phyloP scores from a whole-genome alignment of 2,329 filamentous ascomycete genomes.

The Decorospora gaudefroyi region DNA sequence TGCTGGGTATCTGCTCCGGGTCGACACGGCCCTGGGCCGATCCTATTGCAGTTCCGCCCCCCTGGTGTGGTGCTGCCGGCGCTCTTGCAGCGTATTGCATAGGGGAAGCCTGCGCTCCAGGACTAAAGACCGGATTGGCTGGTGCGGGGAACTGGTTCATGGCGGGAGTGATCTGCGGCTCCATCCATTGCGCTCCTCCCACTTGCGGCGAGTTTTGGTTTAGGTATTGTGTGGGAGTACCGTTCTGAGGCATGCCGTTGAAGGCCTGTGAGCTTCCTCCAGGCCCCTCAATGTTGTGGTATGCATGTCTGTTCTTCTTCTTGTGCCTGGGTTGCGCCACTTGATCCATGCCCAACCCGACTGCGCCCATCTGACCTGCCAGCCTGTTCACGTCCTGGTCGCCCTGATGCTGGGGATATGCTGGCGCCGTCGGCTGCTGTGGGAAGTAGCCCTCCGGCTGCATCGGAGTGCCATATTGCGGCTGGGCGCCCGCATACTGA shows the following conservation, averaged over 20 bases:
- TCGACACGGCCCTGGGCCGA: slow-evolving; percentile 77
- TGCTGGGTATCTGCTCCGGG: slow-evolving; percentile 88
- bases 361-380: slow-evolving; percentile 35
- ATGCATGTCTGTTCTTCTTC: slow-evolving; percentile 95
- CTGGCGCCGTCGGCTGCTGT: slow-evolving; percentile 37
- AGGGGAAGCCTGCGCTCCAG: slow-evolving; percentile 41
- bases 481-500: slow-evolving; percentile 39
- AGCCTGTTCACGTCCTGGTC: slow-evolving; percentile 44
- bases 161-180: slow-evolving; percentile 51
- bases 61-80: slow-evolving; percentile 31
- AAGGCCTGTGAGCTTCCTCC: slow-evolving; percentile 68
- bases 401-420: slow-evolving; percentile 25
- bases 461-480: slow-evolving; percentile 31
- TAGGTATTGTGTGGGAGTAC: slow-evolving; percentile 62
- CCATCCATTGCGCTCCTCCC: slow-evolving; percentile 48
- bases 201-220: slow-evolving; percentile 51
- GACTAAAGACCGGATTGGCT: slow-evolving; percentile 59
- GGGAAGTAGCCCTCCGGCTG: slow-evolving; percentile 52
- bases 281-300: slow-evolving; percentile 80
- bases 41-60: slow-evolving; percentile 52
- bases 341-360: slow-evolving; percentile 45
- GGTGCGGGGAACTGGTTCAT: slow-evolving; percentile 65
- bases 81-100: slow-evolving; percentile 46
- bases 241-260: slow-evolving; percentile 67
- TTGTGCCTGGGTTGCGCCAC: slow-evolving; percentile 61